Percentiles rank a stretch among this genome's conserved stretches.
Evolutionary conservation across 331 rosid species (phyloP).

Genomic region (Stylosanthes scabra): DNA sequence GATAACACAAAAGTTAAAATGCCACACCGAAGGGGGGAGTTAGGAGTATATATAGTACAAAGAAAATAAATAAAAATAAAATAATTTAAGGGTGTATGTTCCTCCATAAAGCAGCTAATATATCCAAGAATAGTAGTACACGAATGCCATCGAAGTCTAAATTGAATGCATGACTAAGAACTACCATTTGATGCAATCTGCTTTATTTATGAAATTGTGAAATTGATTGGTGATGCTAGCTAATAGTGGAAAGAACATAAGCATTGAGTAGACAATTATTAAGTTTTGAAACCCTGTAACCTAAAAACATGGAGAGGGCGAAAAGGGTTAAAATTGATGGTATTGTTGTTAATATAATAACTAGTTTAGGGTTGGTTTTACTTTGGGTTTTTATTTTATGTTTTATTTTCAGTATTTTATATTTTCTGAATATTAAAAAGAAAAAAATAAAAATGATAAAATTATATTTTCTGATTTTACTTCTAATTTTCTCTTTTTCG

Average conservation of each 20-base stretch:
- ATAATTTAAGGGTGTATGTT: conserved; percentile 18
- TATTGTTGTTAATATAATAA: conserved; percentile 11
- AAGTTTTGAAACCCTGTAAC: conserved; percentile 36
- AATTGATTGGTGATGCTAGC: conserved; percentile 49
- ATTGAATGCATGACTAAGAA: conserved; percentile 40
- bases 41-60: no score
- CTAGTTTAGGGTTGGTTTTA: no score
- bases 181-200: conserved; percentile 33
- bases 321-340: conserved; percentile 32
- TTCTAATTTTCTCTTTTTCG: no score
- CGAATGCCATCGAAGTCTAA: conserved; percentile 25
- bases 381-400: no score
- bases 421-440: no score
- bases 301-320: neutral
- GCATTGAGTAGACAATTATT: conserved; percentile 36
- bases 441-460: no score
- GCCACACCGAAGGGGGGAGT: no score
- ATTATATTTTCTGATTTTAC: no score
- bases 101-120: conserved; percentile 26
- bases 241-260: conserved; percentile 41
- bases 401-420: no score
- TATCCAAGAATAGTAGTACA: conserved; percentile 30
- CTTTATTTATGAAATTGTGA: conserved; percentile 7
- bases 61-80: conserved; percentile 26
- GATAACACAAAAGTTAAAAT: no score